Percentiles rank a stretch among this genome's conserved stretches.
Conservation (phyloP, 1,139 yeast genomes). For the Debaryomyces psychrophilus region DNA sequence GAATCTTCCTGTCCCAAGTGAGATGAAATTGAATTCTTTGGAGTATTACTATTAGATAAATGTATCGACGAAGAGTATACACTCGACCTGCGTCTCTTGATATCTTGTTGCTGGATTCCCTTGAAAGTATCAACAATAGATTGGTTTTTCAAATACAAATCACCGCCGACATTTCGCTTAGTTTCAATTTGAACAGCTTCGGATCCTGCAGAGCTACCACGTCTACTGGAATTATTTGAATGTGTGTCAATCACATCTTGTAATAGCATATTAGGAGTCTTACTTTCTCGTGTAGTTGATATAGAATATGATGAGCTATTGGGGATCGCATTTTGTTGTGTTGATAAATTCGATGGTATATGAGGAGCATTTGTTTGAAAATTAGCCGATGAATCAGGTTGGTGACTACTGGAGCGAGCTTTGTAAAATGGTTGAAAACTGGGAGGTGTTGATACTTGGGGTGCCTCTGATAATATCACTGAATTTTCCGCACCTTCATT, state of each 20-base stretch:
- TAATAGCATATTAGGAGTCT: constrained; percentile 27
- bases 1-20: constrained; percentile 14
- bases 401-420: constrained; percentile 5
- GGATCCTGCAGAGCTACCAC: constrained; percentile 41
- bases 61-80: constrained; percentile 24
- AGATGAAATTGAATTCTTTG: constrained; percentile 25
- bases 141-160: constrained; percentile 51
- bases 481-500: constrained; percentile 25
- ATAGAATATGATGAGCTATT: constrained; percentile 24
- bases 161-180: constrained; percentile 58
- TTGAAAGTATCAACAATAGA: constrained; percentile 54
- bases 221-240: constrained; percentile 29
- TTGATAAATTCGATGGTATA: constrained; percentile 23
- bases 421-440: constrained; percentile 11
- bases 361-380: constrained; percentile 17
- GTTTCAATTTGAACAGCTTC: constrained; percentile 54
- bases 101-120: constrained; percentile 52
- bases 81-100: constrained; percentile 46
- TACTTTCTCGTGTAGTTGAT: constrained; percentile 39
- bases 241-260: constrained; percentile 43
- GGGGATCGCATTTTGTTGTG: constrained; percentile 4
- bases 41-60: constrained; percentile 19
- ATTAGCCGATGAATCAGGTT: constrained; percentile 6
- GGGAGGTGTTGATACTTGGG: constrained; percentile 19
- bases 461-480: constrained; percentile 41